Evolutionary conservation across 176 grass and related monocot species (phyloP), one percentile per base, ranked within the genome.

Genomic region (Urochloa ruziziensis): DNA sequence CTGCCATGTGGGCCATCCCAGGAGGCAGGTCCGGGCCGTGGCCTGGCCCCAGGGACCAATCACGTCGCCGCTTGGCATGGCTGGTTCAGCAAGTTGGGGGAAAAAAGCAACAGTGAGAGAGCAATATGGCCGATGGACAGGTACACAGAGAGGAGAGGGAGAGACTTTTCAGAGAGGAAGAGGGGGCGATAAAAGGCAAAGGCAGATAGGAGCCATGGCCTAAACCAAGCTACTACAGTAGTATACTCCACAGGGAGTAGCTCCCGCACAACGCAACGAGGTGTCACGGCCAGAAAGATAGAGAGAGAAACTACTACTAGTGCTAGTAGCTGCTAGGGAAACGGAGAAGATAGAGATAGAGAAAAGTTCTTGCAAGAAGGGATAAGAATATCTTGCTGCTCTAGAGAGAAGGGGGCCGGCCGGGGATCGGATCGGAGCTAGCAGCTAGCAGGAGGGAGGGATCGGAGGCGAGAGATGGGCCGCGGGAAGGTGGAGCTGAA

Each of bases 401-500:
- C 23, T 43, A 43, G 37, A 69, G 66, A 19, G 30, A 19, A 63
- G 62, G 6, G 4, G 27, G 3, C 13, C 28, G 18, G 62, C 13
- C n/a, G 11, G 11, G 33, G 69, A 77, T 25, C 63, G 28, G 62
- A 5, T n/a, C n/a, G n/a, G n/a, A n/a, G n/a, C n/a, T n/a, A n/a
- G n/a, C n/a, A n/a, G n/a, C n/a, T n/a, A n/a, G n/a, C n/a, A n/a
- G n/a, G n/a, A n/a, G n/a, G n/a, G n/a, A 44, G 19, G 23, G 28
- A 57, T 14, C n/a, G 28, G 29, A 52, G 15, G 65, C 25, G 13
- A 15, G n/a, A 25, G 87, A 93, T 88, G 89, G 48, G 86, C 2
- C 47, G 84, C 21, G 88, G 82, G 33, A 88, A 80, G 73, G 91
- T 90, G 67, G 88, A 87, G 77, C 81, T 82, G 90, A 86, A 93